Evolutionary conservation across 306 rosid species (phyloP).

Genomic region (Cucurbita maxima): DNA sequence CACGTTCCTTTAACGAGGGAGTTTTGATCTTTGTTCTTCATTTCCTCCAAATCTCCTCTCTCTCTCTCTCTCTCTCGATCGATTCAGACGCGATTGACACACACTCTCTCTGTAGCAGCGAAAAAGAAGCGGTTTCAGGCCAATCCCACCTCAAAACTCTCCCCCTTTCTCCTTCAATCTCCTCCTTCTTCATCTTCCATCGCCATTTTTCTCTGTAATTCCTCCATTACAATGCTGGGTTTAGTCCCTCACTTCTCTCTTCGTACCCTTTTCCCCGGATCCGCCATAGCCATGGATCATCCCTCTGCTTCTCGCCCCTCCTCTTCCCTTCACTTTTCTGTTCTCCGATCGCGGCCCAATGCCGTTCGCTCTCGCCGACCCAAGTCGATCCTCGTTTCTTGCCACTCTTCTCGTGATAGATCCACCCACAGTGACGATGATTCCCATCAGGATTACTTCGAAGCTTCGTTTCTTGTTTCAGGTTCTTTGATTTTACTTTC

Average conservation of each 20-base stretch:
- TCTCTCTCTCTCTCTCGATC: not conserved
- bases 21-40: not conserved
- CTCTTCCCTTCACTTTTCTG: constrained; percentile 17
- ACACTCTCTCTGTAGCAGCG: not conserved
- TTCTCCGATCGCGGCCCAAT: constrained; percentile 13
- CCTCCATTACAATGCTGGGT: constrained; percentile 15
- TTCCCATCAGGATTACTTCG: constrained; percentile 36
- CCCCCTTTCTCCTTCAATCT: not conserved
- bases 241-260: constrained; percentile 10
- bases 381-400: constrained; percentile 35
- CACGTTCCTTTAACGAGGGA: too few species aligned
- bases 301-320: constrained; percentile 15
- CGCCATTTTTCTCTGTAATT: not conserved
- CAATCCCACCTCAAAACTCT: not conserved
- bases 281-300: constrained; percentile 28
- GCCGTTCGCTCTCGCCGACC: constrained; percentile 17
- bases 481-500: constrained; percentile 19
- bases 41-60: not conserved
- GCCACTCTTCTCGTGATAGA: constrained; percentile 39
- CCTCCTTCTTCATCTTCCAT: not conserved
- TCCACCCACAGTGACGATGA: constrained; percentile 35
- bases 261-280: constrained; percentile 21
- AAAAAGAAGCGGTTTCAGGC: not conserved
- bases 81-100: constrained; percentile 2
- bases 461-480: constrained; percentile 83